Conservation (phyloP, 2,329 filamentous ascomycete genomes). For the Fusarium nelsonii region DNA sequence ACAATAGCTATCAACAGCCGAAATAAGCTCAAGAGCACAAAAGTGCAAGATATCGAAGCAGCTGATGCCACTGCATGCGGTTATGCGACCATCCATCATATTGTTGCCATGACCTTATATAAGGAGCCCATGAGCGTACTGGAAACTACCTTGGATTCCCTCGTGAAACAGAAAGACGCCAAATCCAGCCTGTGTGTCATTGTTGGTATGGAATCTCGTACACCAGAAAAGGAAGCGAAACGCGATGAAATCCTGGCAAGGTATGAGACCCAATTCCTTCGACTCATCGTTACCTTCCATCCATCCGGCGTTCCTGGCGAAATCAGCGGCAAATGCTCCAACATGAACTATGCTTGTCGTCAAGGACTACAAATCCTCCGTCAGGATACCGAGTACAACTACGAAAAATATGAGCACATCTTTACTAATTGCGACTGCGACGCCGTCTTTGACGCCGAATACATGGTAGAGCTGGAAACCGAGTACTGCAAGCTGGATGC, state of each 20-base stretch:
- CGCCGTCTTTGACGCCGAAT: slow-evolving; percentile 42
- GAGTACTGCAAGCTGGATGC: slow-evolving; percentile 30
- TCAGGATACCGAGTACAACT: slow-evolving; percentile 35
- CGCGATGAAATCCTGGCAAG: slow-evolving; percentile 27
- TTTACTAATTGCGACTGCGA: slow-evolving; percentile 46
- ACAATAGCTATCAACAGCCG: slow-evolving; percentile 31
- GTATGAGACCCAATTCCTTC: slow-evolving; percentile 28
- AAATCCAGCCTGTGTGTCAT: slow-evolving; percentile 20
- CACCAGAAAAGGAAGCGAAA: slow-evolving; percentile 29
- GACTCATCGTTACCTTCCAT: slow-evolving; percentile 33
- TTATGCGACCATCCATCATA: slow-evolving; percentile 26
- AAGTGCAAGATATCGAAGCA: slow-evolving; percentile 25
- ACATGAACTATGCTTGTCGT: slow-evolving; percentile 39
- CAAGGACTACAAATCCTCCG: slow-evolving; percentile 31
- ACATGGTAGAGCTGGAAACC: slow-evolving; percentile 37
- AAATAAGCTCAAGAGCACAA: slow-evolving; percentile 9
- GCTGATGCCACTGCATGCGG: background rate
- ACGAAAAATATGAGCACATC: slow-evolving; percentile 40
- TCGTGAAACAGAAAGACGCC: slow-evolving; percentile 21
- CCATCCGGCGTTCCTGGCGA: slow-evolving; percentile 23
- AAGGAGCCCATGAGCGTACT: slow-evolving; percentile 36
- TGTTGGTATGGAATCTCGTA: slow-evolving; percentile 31
- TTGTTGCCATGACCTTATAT: slow-evolving; percentile 36
- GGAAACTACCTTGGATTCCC: slow-evolving; percentile 30
- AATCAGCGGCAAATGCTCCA: slow-evolving; percentile 34